Conservation (phyloP, 2,329 filamentous ascomycete species). For the Xylariaceae sp. region DNA sequence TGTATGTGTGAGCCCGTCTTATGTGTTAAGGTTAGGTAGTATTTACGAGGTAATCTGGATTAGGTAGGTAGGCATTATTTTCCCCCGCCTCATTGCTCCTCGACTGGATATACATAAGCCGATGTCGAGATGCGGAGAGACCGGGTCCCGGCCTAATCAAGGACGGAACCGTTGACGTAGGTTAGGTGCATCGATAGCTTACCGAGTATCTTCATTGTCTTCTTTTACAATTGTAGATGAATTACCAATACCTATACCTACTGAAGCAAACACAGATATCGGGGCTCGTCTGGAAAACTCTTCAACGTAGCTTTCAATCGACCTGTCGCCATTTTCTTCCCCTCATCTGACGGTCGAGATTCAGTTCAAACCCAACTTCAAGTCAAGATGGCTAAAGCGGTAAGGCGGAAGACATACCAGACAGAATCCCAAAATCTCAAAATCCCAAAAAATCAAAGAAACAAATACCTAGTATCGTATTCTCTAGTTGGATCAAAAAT, state of each 20-base stretch:
- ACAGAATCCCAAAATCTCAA: background rate
- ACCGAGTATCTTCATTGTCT: background rate
- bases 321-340: background rate
- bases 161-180: background rate
- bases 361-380: background rate
- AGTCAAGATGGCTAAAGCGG: slow-evolving; percentile 26
- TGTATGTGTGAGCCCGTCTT: too few relatives aligned
- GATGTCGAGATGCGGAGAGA: background rate
- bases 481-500: background rate
- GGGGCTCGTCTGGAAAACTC: too few relatives aligned
- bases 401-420: slow-evolving; percentile 7
- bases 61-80: too few relatives aligned
- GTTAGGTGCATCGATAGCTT: background rate
- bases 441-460: too few relatives aligned
- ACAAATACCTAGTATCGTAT: too few relatives aligned
- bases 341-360: background rate
- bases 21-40: too few relatives aligned
- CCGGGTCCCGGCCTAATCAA: background rate
- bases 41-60: too few relatives aligned
- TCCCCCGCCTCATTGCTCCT: too few relatives aligned
- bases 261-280: too few relatives aligned
- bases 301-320: too few relatives aligned
- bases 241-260: too few relatives aligned
- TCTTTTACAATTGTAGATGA: background rate
- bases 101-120: background rate